Evolutionary conservation across 2,329 filamentous ascomycete genomes (phyloP).

Genomic region (Sporothrix euskadiensis): DNA sequence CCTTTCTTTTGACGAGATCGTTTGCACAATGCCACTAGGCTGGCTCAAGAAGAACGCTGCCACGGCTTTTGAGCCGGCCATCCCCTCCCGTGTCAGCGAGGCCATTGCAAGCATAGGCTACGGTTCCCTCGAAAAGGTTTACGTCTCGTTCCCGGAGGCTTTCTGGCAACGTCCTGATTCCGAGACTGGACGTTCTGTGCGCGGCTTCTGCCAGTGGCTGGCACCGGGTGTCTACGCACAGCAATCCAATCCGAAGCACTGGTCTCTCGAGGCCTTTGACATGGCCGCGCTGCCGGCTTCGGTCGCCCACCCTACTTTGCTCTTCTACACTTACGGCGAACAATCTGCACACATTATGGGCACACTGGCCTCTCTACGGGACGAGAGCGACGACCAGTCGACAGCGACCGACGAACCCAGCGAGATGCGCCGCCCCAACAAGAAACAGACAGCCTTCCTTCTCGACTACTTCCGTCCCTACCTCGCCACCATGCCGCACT

Average conservation of each 20-base stretch:
- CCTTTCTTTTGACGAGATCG: constrained; percentile 64
- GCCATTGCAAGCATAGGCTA: constrained; percentile 68
- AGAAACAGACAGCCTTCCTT: constrained; percentile 57
- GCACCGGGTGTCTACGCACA: constrained; percentile 63
- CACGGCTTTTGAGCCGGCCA: constrained; percentile 59
- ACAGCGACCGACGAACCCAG: neutral
- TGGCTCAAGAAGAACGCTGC: constrained; percentile 63
- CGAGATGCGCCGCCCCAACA: constrained; percentile 39
- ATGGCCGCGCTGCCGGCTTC: constrained; percentile 63
- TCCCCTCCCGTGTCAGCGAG: constrained; percentile 57
- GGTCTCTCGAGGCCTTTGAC: constrained; percentile 77
- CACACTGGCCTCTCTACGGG: constrained; percentile 43
- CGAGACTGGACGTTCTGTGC: constrained; percentile 45
- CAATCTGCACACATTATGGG: constrained; percentile 58
- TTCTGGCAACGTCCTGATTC: constrained; percentile 65
- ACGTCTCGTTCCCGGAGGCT: constrained; percentile 69
- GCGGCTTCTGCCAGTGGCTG: constrained; percentile 76
- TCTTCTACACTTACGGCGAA: constrained; percentile 77
- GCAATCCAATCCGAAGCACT: constrained; percentile 61
- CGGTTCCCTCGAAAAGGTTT: constrained; percentile 65
- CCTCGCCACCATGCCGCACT: constrained; percentile 72
- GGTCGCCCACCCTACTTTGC: constrained; percentile 72
- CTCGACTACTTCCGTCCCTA: constrained; percentile 74
- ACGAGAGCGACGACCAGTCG: neutral
- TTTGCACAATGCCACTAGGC: constrained; percentile 67